Percentiles rank a stretch among this genome's conserved stretches.
Conservation (phyloP, 495 filamentous ascomycete genomes). For the Penicillium ucsense region DNA sequence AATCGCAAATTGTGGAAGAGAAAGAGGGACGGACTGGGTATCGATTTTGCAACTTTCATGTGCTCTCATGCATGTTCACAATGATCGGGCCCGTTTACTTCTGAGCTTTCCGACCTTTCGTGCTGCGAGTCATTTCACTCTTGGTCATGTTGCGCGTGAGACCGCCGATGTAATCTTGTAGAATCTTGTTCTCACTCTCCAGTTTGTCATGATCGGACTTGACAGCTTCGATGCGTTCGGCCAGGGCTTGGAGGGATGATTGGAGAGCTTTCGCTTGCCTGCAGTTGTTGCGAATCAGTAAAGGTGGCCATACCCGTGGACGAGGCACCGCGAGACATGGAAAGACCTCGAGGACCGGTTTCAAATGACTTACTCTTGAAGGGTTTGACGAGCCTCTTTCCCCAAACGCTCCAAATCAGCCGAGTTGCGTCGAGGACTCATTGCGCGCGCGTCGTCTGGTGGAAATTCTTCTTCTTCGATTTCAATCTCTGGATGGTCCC, state of each 20-base stretch:
- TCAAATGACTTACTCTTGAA: conserved; percentile 48
- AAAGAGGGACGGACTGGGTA: too few relatives aligned
- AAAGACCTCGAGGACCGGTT: not conserved
- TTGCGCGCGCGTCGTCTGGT: conserved; percentile 79
- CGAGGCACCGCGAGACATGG: not conserved
- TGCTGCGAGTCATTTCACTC: conserved; percentile 35
- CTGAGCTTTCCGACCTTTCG: conserved; percentile 36
- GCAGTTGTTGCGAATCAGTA: not conserved
- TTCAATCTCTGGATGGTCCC: conserved; percentile 60
- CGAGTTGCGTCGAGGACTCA: conserved; percentile 87
- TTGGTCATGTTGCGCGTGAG: conserved; percentile 46
- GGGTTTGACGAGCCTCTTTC: conserved; percentile 59
- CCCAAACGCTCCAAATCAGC: conserved; percentile 81
- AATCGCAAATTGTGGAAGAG: too few relatives aligned
- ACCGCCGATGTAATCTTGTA: conserved; percentile 71
- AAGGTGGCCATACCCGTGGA: not conserved
- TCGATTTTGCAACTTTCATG: too few relatives aligned
- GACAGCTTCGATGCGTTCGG: conserved; percentile 89
- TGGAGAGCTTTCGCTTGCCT: conserved; percentile 86
- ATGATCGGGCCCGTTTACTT: conserved; percentile 20
- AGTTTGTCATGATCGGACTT: conserved; percentile 90
- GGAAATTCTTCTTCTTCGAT: conserved; percentile 60
- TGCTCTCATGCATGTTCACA: not conserved
- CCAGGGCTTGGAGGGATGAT: conserved; percentile 74
- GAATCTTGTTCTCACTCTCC: conserved; percentile 85